Percentiles rank a stretch among this genome's conserved stretches.
phyloP scores from a whole-genome alignment of 805 yeast genomes.

The Kuraishia capsulata region DNA sequence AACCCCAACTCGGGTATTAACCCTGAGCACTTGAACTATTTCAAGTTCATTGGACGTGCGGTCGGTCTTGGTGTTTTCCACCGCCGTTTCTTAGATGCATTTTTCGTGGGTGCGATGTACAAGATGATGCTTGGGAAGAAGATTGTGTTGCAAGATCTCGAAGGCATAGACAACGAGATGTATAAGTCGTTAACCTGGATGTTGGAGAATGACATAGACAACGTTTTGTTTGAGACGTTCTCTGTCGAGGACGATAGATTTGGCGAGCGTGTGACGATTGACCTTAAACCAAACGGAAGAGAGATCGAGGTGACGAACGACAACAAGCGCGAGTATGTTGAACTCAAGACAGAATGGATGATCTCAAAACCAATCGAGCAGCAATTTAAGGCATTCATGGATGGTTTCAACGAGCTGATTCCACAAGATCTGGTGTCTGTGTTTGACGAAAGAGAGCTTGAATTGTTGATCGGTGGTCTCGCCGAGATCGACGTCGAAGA shows the following conservation, averaged over 20 bases:
- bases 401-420: constrained; percentile 94
- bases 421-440: constrained; percentile 96
- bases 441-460: constrained; percentile 95
- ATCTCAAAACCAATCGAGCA: constrained; percentile 88
- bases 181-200: constrained; percentile 94
- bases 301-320: constrained; percentile 90
- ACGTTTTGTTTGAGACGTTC: constrained; percentile 79
- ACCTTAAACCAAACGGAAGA: constrained; percentile 81
- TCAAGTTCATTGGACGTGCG: constrained; percentile 96
- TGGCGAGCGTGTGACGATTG: constrained; percentile 86
- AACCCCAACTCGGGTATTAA: constrained; percentile 95
- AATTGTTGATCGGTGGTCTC: constrained; percentile 93
- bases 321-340: constrained; percentile 91
- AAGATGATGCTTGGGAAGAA: constrained; percentile 95
- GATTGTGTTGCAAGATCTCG: constrained; percentile 94
- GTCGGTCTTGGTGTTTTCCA: constrained; percentile 98
- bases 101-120: constrained; percentile 96
- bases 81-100: constrained; percentile 94
- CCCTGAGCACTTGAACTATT: constrained; percentile 96
- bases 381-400: constrained; percentile 93
- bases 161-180: constrained; percentile 97
- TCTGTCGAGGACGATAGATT: constrained; percentile 83
- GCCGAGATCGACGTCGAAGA: constrained; percentile 97
- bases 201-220: constrained; percentile 88
- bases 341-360: constrained; percentile 92